Percentiles rank a stretch among this genome's conserved stretches.
phyloP scores from a whole-genome alignment of 257 asterid genomes.

The Gentiana dahurica region DNA sequence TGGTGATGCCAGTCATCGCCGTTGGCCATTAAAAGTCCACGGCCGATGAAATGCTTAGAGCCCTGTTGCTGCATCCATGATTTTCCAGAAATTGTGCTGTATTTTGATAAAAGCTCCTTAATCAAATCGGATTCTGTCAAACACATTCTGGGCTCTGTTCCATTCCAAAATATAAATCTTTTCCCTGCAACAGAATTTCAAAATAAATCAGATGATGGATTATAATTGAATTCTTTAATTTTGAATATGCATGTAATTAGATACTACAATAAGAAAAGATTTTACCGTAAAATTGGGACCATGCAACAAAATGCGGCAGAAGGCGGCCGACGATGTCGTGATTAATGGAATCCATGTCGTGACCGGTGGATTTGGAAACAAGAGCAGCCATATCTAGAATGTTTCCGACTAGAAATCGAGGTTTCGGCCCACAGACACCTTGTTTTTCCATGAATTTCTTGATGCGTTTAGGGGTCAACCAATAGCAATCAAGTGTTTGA shows the following conservation, averaged over 20 bases:
- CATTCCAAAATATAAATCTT: constrained; percentile 74
- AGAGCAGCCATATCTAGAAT: constrained; percentile 53
- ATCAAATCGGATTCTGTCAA: constrained; percentile 53
- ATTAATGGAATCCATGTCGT: constrained; percentile 48
- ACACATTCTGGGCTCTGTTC: constrained; percentile 80
- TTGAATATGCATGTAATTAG: background rate
- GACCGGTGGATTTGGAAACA: constrained; percentile 50
- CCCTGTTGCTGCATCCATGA: constrained; percentile 91
- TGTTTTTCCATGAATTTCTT: constrained; percentile 57
- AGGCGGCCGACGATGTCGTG: constrained; percentile 81
- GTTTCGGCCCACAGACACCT: constrained; percentile 87
- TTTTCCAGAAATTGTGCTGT: constrained; percentile 60
- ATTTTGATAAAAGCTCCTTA: constrained; percentile 57
- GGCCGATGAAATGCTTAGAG: constrained; percentile 70
- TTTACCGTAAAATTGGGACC: constrained; percentile 73
- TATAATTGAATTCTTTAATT: background rate
- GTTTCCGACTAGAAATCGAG: constrained; percentile 75
- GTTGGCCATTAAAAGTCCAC: constrained; percentile 86
- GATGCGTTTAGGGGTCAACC: constrained; percentile 74
- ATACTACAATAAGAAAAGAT: background rate
- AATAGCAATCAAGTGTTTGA: constrained; percentile 52
- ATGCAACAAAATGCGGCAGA: constrained; percentile 66
- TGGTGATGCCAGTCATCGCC: constrained; percentile 86
- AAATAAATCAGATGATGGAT: background rate
- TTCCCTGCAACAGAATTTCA: constrained; percentile 35